These are phyloP conservation scores for Beauveria medogensis DNA, from an alignment of 2,329 filamentous ascomycete species.

Conservation along the genomic window DNA sequence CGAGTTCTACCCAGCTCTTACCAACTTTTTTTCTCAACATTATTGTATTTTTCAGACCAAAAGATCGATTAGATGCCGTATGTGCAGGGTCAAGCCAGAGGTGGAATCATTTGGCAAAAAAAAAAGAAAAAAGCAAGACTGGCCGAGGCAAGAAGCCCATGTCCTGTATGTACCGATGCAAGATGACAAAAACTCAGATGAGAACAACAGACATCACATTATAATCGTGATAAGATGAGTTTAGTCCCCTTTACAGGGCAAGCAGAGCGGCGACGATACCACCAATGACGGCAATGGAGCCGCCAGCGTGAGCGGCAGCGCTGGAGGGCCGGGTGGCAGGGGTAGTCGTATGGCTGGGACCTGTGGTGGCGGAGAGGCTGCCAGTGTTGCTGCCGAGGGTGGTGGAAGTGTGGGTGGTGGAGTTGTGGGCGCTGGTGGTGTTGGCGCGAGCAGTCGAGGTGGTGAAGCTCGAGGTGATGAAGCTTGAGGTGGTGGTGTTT, in stretches of 20 bases:
- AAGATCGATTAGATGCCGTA: background rate
- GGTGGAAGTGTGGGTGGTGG: background rate
- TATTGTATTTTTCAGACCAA: background rate
- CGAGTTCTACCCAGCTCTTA: background rate
- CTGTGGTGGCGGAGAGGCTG: constrained; percentile 17
- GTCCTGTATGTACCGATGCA: constrained; percentile 6
- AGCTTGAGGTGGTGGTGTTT: constrained; percentile 11
- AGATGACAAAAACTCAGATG: background rate
- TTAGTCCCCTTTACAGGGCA: constrained; percentile 32
- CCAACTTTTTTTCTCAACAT: background rate
- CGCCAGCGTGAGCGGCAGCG: constrained; percentile 26
- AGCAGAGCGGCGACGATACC: constrained; percentile 34
- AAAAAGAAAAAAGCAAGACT: background rate
- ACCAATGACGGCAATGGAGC: constrained; percentile 30
- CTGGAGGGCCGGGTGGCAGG: constrained; percentile 12
- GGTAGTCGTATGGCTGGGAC: constrained; percentile 16
- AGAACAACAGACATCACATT: background rate
- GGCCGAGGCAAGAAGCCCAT: background rate
- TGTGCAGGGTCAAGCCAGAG: background rate
- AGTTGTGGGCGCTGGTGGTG: constrained; percentile 5
- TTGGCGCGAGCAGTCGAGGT: constrained; percentile 19
- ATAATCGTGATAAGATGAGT: background rate
- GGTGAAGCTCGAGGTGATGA: constrained; percentile 19
- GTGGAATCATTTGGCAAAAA: background rate
- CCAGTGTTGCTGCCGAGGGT: constrained; percentile 9